These are phyloP conservation scores for Eimeria falciformis DNA, from an alignment of 169 alveolate species.

Conservation along the genomic window DNA sequence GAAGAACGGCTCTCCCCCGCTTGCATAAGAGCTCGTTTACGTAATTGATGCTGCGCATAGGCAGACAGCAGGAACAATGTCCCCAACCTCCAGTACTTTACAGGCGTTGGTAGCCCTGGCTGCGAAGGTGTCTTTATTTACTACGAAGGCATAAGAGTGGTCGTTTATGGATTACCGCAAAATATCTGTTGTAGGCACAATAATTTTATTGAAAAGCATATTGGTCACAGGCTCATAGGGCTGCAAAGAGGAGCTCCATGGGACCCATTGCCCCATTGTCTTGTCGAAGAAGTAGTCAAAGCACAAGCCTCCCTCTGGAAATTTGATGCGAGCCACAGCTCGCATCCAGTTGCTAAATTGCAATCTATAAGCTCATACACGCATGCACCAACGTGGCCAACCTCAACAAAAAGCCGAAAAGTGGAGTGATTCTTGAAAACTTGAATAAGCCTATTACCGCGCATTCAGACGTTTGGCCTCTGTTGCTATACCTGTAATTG, in stretches of 20 bases:
- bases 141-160: no score
- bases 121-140: no score
- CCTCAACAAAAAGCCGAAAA: no score
- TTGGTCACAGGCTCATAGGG: constrained; percentile 86
- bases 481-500: constrained; percentile 79
- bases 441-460: no score
- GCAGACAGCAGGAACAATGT: constrained; percentile 10
- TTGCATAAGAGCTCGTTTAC: constrained; percentile 89
- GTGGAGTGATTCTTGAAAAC: no score
- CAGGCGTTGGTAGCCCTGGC: no score
- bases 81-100: no score
- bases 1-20: constrained; percentile 90
- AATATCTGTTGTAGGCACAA: constrained; percentile 86
- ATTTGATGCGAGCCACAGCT: constrained; percentile 88
- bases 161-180: constrained; percentile 40
- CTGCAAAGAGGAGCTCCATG: constrained; percentile 86
- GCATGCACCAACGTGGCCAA: background rate
- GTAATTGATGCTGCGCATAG: constrained; percentile 88
- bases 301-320: constrained; percentile 95
- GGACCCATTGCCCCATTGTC: constrained; percentile 85
- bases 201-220: constrained; percentile 86
- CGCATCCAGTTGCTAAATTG: constrained; percentile 88
- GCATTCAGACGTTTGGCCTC: no score
- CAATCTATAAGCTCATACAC: constrained; percentile 28
- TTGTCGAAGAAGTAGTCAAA: constrained; percentile 93